Conservation (phyloP, 768 basidiomycete genomes). For the Leucocoprinus leucothites region DNA sequence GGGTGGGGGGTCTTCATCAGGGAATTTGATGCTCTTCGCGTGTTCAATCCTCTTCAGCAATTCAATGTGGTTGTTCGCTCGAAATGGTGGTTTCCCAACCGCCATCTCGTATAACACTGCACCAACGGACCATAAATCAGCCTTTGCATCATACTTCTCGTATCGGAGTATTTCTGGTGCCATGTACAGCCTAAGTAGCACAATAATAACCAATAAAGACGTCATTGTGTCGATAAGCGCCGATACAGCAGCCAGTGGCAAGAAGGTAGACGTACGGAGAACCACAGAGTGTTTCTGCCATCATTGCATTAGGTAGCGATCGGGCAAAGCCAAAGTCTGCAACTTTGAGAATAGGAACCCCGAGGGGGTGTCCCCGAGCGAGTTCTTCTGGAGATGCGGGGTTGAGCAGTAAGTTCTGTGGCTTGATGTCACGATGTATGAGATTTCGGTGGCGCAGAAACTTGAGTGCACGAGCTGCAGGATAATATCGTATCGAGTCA, state of each 20-base stretch:
- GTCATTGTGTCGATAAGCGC: background rate
- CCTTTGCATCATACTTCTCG: constrained; percentile 97
- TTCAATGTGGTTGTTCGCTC: constrained; percentile 95
- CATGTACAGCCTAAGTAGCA: constrained; percentile 79
- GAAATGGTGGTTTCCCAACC: constrained; percentile 90
- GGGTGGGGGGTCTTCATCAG: constrained; percentile 75
- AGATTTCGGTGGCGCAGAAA: constrained; percentile 86
- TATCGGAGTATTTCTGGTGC: constrained; percentile 97
- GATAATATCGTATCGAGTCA: background rate
- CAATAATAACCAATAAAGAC: constrained; percentile 5
- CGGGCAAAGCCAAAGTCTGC: constrained; percentile 99
- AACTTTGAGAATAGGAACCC: constrained; percentile 93
- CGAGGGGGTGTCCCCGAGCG: constrained; percentile 83
- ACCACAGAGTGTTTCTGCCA: constrained; percentile 97
- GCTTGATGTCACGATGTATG: constrained; percentile 97
- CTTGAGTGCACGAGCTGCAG: constrained; percentile 78
- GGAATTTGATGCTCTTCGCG: constrained; percentile 90
- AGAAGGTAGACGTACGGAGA: constrained; percentile 73
- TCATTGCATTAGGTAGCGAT: constrained; percentile 83
- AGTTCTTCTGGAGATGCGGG: constrained; percentile 79
- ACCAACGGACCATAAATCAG: constrained; percentile 97
- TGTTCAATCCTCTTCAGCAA: constrained; percentile 89
- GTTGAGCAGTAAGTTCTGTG: constrained; percentile 92
- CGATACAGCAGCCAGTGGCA: background rate
- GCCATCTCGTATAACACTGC: constrained; percentile 96